Evolutionary conservation across 768 basidiomycete genomes (phyloP).

Genomic region (Ephemerocybe angulata): DNA sequence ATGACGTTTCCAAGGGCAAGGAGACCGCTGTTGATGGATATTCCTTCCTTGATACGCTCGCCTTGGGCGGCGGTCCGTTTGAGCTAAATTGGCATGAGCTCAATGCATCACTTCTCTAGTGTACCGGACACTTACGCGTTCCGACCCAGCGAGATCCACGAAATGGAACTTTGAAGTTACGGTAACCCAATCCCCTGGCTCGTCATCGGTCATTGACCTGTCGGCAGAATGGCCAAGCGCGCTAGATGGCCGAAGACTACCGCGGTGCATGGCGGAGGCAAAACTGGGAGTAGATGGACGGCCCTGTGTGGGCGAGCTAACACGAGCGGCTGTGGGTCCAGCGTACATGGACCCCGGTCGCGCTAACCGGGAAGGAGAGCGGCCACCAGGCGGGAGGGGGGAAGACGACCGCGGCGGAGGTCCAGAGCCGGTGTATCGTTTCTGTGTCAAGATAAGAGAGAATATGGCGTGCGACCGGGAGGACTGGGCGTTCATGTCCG

Average conservation of each 20-base stretch:
- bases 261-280: slow-evolving; percentile 67
- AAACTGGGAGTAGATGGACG: slow-evolving; percentile 81
- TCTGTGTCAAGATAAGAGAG: slow-evolving; percentile 90
- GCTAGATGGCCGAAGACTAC: slow-evolving; percentile 71
- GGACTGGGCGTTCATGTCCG: slow-evolving; percentile 98
- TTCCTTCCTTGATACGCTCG: slow-evolving; percentile 97
- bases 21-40: slow-evolving; percentile 96
- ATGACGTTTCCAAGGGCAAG: slow-evolving; percentile 98
- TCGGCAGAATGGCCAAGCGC: slow-evolving; percentile 71
- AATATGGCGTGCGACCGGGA: slow-evolving; percentile 99
- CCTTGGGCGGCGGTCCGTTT: slow-evolving; percentile 96
- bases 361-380: slow-evolving; percentile 73
- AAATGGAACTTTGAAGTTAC: slow-evolving; percentile 97
- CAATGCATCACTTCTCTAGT: slow-evolving; percentile 10
- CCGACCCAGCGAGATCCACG: slow-evolving; percentile 95
- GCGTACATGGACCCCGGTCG: slow-evolving; percentile 79
- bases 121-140: slow-evolving; percentile 58
- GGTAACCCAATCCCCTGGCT: slow-evolving; percentile 80
- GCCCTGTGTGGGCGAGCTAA: slow-evolving; percentile 76
- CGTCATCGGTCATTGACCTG: slow-evolving; percentile 42
- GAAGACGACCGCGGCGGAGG: slow-evolving; percentile 72
- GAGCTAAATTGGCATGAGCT: slow-evolving; percentile 46
- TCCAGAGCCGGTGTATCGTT: slow-evolving; percentile 72
- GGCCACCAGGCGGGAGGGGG: slow-evolving; percentile 68
- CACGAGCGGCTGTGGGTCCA: slow-evolving; percentile 40